These are phyloP conservation scores for Phyllosticta capitalensis DNA, from an alignment of 2,329 filamentous ascomycete species.

Conservation along the genomic window DNA sequence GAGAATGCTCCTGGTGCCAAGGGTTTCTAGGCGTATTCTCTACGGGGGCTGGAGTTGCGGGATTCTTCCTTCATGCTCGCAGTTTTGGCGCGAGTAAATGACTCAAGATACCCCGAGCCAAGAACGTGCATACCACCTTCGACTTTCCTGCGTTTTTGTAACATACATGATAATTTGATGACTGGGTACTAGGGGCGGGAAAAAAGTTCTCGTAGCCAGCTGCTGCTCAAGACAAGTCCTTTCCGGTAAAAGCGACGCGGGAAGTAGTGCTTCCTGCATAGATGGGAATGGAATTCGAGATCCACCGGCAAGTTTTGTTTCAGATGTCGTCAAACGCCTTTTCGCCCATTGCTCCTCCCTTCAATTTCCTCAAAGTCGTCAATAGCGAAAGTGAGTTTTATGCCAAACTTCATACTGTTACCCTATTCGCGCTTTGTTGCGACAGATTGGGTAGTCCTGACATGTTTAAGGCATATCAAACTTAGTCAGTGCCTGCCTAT, in stretches of 20 bases:
- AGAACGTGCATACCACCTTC: neutral
- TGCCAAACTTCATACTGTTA: neutral
- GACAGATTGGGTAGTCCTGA: no score
- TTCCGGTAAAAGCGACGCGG: neutral
- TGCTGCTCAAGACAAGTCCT: neutral
- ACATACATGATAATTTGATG: slow-evolving; percentile 10
- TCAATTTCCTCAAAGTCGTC: neutral
- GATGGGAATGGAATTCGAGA: neutral
- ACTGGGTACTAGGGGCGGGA: slow-evolving; percentile 4
- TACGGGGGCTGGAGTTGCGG: neutral
- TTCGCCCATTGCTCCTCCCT: neutral
- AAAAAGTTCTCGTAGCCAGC: neutral
- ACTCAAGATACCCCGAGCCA: neutral
- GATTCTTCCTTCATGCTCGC: neutral
- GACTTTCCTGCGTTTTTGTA: slow-evolving; percentile 7
- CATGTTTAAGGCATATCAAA: no score
- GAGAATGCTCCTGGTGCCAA: slow-evolving; percentile 64
- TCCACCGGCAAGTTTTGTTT: neutral
- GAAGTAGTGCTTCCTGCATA: neutral
- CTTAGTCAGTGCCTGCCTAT: no score
- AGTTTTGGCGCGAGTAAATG: neutral
- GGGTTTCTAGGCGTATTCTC: slow-evolving; percentile 27
- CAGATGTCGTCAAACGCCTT: neutral
- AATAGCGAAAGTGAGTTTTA: neutral
- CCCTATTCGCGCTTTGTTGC: neutral